Evolutionary conservation across 108 stramenopile species (phyloP), one percentile per base, ranked within the genome.

Genomic region (Nitzschia palea): DNA sequence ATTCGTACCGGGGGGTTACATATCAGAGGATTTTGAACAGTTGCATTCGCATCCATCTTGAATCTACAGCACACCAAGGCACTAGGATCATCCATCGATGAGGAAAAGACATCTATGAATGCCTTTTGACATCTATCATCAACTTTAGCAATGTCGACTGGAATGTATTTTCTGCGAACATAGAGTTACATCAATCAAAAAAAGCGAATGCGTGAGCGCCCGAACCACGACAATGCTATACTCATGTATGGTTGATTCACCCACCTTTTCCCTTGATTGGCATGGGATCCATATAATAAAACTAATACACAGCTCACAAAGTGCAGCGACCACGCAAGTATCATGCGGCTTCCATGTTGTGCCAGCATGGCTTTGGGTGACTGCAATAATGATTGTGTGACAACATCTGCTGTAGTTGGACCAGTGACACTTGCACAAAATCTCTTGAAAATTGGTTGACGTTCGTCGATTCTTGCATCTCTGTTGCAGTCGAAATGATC

Each of bases 51-150:
- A 3, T 37, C 3, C 20, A 18, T n/a, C 14, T 61, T 42, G 15
- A 14, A 23, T 10, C 44, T 32, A 71, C 90, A 91, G 47, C 90
- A 88, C 33, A 87, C 43, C 1, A 76, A 53, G 9, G 86, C 79
- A 18, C 66, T 57, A 17, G 59, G 29, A 5, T 88, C 86, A 17
- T 79, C 69, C 9, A 62, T 55, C 0, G 84, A 81, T 8, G 70
- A 68, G 0, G 86, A 69, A 56, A 87, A 67, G 0, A 89, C 88
- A 70, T 89, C 79, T 48, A 87, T 78, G 59, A 79, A 91, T 10
- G 76, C 87, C 63, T 78, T 84, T 20, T 44, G 32, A 62, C 90
- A 91, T 33, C 73, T 37, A 9, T 29, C 30, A 29, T 33, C 50
- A 42, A 25, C 12, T 20, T 44, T 51, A n/a, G 53, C 36, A 14